Conservation (phyloP, 192 early-diverging fungal genomes). For the Umbelopsis ramanniana region DNA sequence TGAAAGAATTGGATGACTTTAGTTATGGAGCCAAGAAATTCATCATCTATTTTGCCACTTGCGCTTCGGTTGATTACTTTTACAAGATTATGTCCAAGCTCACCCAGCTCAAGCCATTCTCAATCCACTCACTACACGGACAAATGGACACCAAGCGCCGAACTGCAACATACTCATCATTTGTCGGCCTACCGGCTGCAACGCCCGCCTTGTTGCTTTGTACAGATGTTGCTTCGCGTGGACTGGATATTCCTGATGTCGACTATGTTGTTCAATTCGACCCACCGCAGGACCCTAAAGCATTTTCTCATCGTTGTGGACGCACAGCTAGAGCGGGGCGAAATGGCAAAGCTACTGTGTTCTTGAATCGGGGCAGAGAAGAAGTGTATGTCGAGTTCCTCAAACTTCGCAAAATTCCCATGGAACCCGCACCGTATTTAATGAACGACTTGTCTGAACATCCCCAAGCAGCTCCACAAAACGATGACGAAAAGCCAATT, state of each 20-base stretch:
- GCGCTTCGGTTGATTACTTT: slow-evolving; percentile 96
- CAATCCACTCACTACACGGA: slow-evolving; percentile 84
- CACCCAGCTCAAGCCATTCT: slow-evolving; percentile 53
- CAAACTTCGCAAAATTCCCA: slow-evolving; percentile 87
- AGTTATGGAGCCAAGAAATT: slow-evolving; percentile 68
- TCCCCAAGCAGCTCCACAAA: slow-evolving; percentile 36
- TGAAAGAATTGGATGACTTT: slow-evolving; percentile 31
- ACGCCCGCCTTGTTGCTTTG: slow-evolving; percentile 82
- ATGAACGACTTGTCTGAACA: slow-evolving; percentile 43
- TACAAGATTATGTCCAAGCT: slow-evolving; percentile 61
- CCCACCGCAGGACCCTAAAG: slow-evolving; percentile 94
- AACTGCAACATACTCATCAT: slow-evolving; percentile 78
- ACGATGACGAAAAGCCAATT: slow-evolving; percentile 42
- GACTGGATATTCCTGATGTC: slow-evolving; percentile 95
- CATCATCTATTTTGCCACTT: slow-evolving; percentile 96
- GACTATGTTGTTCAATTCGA: slow-evolving; percentile 95
- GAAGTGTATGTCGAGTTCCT: slow-evolving; percentile 90
- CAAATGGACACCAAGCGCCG: slow-evolving; percentile 92
- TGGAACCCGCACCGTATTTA: slow-evolving; percentile 55
- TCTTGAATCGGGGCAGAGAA: slow-evolving; percentile 80
- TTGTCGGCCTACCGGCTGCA: slow-evolving; percentile 63
- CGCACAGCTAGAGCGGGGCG: slow-evolving; percentile 90
- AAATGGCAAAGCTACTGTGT: slow-evolving; percentile 84
- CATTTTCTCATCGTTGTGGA: slow-evolving; percentile 94
- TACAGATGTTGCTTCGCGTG: slow-evolving; percentile 96